Evolutionary conservation across 768 basidiomycete species (phyloP).

Genomic region (Calocera viscosa): DNA sequence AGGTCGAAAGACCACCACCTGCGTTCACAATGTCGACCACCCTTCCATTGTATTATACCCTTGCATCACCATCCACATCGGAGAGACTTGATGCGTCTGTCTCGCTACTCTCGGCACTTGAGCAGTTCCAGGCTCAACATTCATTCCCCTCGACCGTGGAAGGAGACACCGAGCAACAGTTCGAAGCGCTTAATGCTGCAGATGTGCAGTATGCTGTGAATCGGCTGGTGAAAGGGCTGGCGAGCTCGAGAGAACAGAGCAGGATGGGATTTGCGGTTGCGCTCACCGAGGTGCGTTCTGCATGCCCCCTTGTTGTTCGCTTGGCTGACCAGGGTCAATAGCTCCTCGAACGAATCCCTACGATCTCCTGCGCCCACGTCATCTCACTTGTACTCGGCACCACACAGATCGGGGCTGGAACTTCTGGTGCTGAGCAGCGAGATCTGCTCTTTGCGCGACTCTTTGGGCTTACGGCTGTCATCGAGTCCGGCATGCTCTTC

Average conservation of each 20-base stretch:
- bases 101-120: conserved; percentile 65
- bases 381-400: conserved; percentile 59
- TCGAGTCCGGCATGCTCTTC: conserved; percentile 73
- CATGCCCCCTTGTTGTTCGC: conserved; percentile 12
- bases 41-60: conserved; percentile 85
- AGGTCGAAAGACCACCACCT: conserved; percentile 1
- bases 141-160: conserved; percentile 21
- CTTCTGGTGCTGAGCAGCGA: conserved; percentile 84
- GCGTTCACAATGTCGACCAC: conserved; percentile 58
- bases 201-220: conserved; percentile 91
- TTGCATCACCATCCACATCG: conserved; percentile 68
- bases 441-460: conserved; percentile 85
- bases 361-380: conserved; percentile 66
- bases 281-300: conserved; percentile 68
- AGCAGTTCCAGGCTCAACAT: conserved; percentile 66
- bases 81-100: conserved; percentile 76
- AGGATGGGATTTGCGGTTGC: conserved; percentile 92
- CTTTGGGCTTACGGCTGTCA: conserved; percentile 75
- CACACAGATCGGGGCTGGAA: conserved; percentile 58
- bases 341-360: conserved; percentile 67
- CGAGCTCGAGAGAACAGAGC: conserved; percentile 86
- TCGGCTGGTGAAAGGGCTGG: conserved; percentile 73
- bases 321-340: conserved; percentile 24
- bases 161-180: conserved; percentile 22
- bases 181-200: conserved; percentile 60